A percentile compares a stretch with the other conserved stretches of the same genome.
Evolutionary conservation across 768 basidiomycete species (phyloP).

Genomic region (Scleroderma bovista): DNA sequence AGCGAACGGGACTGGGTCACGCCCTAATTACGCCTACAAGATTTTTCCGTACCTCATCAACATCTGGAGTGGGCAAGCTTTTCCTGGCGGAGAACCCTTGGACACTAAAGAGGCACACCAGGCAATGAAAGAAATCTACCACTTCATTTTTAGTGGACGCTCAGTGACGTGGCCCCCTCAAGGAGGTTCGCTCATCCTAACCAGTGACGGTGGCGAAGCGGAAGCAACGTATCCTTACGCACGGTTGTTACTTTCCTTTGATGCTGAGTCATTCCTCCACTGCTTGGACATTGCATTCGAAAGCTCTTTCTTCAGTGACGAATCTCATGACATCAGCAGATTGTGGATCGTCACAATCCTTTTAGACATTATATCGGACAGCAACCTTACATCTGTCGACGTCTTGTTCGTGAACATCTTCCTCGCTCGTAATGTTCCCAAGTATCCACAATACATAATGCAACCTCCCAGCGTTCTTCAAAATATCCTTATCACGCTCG

Average conservation of each 20-base stretch:
- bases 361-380: constrained; percentile 63
- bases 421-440: constrained; percentile 92
- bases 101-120: constrained; percentile 54
- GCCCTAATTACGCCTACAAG: constrained; percentile 78
- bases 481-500: constrained; percentile 70
- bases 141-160: constrained; percentile 79
- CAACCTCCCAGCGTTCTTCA: constrained; percentile 54
- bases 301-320: constrained; percentile 83
- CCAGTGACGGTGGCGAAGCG: constrained; percentile 63
- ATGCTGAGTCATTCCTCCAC: constrained; percentile 92
- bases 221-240: constrained; percentile 91
- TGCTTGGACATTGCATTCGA: constrained; percentile 94
- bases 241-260: constrained; percentile 76
- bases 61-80: constrained; percentile 74
- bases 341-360: constrained; percentile 80
- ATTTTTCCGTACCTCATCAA: constrained; percentile 85
- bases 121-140: constrained; percentile 73
- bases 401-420: constrained; percentile 90
- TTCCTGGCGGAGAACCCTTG: constrained; percentile 78
- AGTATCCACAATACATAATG: constrained; percentile 82
- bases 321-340: constrained; percentile 59
- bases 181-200: constrained; percentile 68
- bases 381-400: constrained; percentile 53
- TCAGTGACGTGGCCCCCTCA: constrained; percentile 78
- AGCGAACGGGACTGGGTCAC: constrained; percentile 11